Conservation (phyloP, 768 basidiomycete species). For the Tephrocybe sp. region DNA sequence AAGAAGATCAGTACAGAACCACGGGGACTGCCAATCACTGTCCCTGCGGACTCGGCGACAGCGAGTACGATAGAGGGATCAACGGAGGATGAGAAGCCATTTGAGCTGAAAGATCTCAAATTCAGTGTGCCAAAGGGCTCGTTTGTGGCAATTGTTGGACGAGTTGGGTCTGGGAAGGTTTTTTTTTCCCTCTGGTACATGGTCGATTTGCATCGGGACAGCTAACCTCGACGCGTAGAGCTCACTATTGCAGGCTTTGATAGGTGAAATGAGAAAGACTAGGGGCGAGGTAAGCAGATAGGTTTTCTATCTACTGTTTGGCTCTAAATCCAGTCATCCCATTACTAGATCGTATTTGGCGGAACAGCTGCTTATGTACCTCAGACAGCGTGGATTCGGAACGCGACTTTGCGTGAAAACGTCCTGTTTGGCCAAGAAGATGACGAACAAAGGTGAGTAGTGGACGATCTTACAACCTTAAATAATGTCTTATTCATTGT, state of each 20-base stretch:
- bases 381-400: slow-evolving; percentile 64
- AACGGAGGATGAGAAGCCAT: slow-evolving; percentile 45
- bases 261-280: slow-evolving; percentile 67
- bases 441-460: slow-evolving; percentile 48
- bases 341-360: slow-evolving; percentile 47
- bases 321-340: too few species aligned
- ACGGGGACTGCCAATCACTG: neutral
- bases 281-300: slow-evolving; percentile 47
- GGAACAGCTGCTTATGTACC: slow-evolving; percentile 59
- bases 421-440: slow-evolving; percentile 70
- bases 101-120: slow-evolving; percentile 46
- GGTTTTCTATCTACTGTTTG: too few species aligned
- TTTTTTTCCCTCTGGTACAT: too few species aligned
- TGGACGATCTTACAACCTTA: neutral
- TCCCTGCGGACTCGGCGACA: neutral
- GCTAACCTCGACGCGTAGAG: slow-evolving; percentile 34
- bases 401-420: slow-evolving; percentile 72
- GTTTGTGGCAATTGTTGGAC: slow-evolving; percentile 71
- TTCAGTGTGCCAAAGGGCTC: slow-evolving; percentile 51
- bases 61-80: neutral
- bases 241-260: slow-evolving; percentile 52
- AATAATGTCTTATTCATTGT: neutral
- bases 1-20: neutral
- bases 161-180: slow-evolving; percentile 76
- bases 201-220: neutral